Base-by-base conservation (phyloP, 106 monocot genomes). In the Dioscorea zingiberensis region DNA sequence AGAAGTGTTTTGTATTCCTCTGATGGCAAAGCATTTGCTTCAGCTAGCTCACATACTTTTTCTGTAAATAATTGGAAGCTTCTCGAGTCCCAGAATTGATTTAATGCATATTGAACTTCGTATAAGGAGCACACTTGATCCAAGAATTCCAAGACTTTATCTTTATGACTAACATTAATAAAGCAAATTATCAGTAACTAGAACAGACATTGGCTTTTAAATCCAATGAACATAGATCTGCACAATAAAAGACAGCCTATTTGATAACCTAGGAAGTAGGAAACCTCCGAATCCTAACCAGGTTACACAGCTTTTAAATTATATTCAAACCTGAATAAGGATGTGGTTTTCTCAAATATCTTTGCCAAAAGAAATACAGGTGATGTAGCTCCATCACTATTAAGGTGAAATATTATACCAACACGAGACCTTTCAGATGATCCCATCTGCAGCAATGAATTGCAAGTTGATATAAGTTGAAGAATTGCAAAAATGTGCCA, bases 21-120 rank as follows among this genome's bases (percentile, higher is more conserved):
- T 64, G 70, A 69, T 47, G 85, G 81, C 62, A 97, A 75, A 21
- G 63, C 83, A 78, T 84, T 74, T 32, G 56, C 70, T 14, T 26
- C 71, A 80, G 92, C 92, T 46, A 97, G 75, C 75, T 85, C 74
- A 80, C 61, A 81, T 55, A 92, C 88, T 71, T 81, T 81, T 47
- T 88, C 83, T 46, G 60, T 68, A 59, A 89, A 77, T 29, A 64
- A 62, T 59, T 59, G 46, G 10, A 73, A 19, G 47, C 57, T 77
- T 27, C 80, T 63, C 27, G 59, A 59, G 77, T 75, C 87, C 68
- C 72, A 27, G 27, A 70, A 62, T 30, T 64, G 47, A 4, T 27
- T 23, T 58, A 60, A 58, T 18, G 79, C 29, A 63, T 80, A 73
- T 11, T 65, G 74, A 70, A 64, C 78, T 71, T 76, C 79, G 84